phyloP scores from a whole-genome alignment of 768 basidiomycete genomes.

The Lentinula sp. region DNA sequence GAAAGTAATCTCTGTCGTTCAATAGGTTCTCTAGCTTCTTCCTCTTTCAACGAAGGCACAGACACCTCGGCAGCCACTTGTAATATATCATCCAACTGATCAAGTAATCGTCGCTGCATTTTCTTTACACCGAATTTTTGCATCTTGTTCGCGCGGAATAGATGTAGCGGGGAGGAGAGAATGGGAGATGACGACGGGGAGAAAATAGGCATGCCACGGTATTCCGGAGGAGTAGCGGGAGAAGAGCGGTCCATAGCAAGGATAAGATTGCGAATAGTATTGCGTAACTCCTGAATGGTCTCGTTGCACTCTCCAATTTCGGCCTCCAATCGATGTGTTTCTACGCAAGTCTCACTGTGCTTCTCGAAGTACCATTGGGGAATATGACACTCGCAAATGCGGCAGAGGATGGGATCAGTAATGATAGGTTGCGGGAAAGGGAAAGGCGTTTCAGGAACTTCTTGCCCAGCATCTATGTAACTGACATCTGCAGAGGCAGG shows the following conservation, averaged over 20 bases:
- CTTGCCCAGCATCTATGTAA: constrained; percentile 25
- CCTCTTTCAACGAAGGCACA: constrained; percentile 85
- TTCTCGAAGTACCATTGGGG: constrained; percentile 99
- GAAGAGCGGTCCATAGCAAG: constrained; percentile 71
- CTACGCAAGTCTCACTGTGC: constrained; percentile 98
- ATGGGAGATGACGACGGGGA: constrained; percentile 66
- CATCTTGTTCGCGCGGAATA: constrained; percentile 74
- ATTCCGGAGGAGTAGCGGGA: constrained; percentile 63
- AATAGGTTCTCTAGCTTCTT: constrained; percentile 86
- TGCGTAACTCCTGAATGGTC: constrained; percentile 79
- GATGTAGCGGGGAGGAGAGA: constrained; percentile 68
- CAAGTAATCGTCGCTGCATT: constrained; percentile 73
- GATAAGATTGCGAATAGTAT: constrained; percentile 76
- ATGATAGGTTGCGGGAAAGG: constrained; percentile 75
- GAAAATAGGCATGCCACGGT: constrained; percentile 84
- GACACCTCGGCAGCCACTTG: constrained; percentile 76
- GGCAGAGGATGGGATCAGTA: constrained; percentile 82
- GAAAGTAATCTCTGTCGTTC: constrained; percentile 89
- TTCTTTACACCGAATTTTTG: constrained; percentile 77
- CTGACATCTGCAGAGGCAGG: constrained; percentile 32
- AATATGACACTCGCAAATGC: constrained; percentile 95
- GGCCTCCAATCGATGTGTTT: constrained; percentile 92
- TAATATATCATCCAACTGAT: constrained; percentile 83
- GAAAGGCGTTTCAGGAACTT: constrained; percentile 61
- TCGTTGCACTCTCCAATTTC: constrained; percentile 95